phyloP scores from a whole-genome alignment of 2,329 filamentous ascomycete genomes.

The Aureobasidium sp. region DNA sequence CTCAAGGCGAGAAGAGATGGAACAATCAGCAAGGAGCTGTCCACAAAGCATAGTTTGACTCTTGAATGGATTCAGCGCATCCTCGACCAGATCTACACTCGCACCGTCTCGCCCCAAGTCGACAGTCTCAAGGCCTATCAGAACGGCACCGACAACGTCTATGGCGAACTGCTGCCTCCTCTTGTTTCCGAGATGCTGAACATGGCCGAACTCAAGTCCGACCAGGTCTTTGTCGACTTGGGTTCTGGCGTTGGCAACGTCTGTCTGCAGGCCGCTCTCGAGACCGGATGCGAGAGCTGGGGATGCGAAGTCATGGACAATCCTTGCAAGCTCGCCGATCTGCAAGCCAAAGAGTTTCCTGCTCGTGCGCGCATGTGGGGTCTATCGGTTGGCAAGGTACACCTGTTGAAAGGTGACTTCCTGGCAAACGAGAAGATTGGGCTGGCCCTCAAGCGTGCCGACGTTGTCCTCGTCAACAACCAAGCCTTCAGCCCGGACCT shows the following conservation, averaged over 20 bases:
- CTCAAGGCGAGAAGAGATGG: slow-evolving; percentile 58
- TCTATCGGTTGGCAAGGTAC: slow-evolving; percentile 66
- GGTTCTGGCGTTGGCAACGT: slow-evolving; percentile 96
- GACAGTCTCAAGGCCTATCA: slow-evolving; percentile 77
- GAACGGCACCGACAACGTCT: slow-evolving; percentile 86
- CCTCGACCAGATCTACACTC: slow-evolving; percentile 73
- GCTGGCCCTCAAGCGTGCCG: slow-evolving; percentile 67
- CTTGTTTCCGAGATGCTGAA: slow-evolving; percentile 78
- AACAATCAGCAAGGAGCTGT: slow-evolving; percentile 62
- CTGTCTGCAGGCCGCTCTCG: slow-evolving; percentile 83
- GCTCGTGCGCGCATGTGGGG: slow-evolving; percentile 88
- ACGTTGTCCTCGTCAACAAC: slow-evolving; percentile 97
- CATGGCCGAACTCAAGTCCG: slow-evolving; percentile 66
- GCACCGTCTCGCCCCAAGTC: slow-evolving; percentile 83
- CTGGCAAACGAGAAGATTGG: slow-evolving; percentile 62
- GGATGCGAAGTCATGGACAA: slow-evolving; percentile 95
- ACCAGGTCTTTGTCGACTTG: slow-evolving; percentile 85
- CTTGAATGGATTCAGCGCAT: slow-evolving; percentile 62
- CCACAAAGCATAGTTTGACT: slow-evolving; percentile 58
- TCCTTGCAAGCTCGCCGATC: slow-evolving; percentile 69
- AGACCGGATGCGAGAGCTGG: slow-evolving; percentile 90
- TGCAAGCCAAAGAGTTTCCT: slow-evolving; percentile 73
- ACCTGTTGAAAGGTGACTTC: slow-evolving; percentile 77
- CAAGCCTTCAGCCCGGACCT: slow-evolving; percentile 85
- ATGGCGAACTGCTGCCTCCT: slow-evolving; percentile 80